Evolutionary conservation across 495 filamentous ascomycete species (phyloP).

Genomic region (Daldinia loculata): DNA sequence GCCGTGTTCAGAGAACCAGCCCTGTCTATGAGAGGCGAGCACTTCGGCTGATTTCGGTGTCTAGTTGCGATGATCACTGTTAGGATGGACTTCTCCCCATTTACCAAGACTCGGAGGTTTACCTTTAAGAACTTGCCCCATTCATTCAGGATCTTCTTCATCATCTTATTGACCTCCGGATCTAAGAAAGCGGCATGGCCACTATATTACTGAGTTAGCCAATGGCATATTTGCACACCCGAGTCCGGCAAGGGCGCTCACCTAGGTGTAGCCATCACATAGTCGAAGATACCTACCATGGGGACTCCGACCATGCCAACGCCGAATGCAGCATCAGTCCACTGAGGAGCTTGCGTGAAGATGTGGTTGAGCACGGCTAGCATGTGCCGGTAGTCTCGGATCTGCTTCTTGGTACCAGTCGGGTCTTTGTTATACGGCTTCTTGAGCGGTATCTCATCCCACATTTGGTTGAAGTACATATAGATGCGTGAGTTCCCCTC

Average conservation of each 20-base stretch:
- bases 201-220: conserved; percentile 62
- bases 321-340: conserved; percentile 60
- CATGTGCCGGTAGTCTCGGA: conserved; percentile 72
- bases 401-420: conserved; percentile 63
- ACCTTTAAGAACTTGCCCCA: conserved; percentile 70
- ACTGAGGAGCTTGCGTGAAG: conserved; percentile 68
- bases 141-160: conserved; percentile 73
- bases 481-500: conserved; percentile 56
- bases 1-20: conserved; percentile 70
- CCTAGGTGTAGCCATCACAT: conserved; percentile 74
- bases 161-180: conserved; percentile 69
- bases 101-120: neutral
- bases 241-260: conserved; percentile 56
- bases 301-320: conserved; percentile 73
- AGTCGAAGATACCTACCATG: conserved; percentile 74
- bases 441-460: conserved; percentile 69
- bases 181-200: conserved; percentile 73
- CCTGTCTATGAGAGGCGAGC: conserved; percentile 56
- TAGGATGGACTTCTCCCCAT: neutral
- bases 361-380: conserved; percentile 70
- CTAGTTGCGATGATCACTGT: conserved; percentile 20
- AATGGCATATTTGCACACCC: conserved; percentile 42
- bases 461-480: conserved; percentile 69
- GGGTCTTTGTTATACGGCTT: conserved; percentile 68
- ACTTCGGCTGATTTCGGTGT: conserved; percentile 67